A percentile compares a stretch with the other conserved stretches of the same genome.
Evolutionary conservation across 1,139 yeast species (phyloP).

Genomic region (Candida tunisiensis): DNA sequence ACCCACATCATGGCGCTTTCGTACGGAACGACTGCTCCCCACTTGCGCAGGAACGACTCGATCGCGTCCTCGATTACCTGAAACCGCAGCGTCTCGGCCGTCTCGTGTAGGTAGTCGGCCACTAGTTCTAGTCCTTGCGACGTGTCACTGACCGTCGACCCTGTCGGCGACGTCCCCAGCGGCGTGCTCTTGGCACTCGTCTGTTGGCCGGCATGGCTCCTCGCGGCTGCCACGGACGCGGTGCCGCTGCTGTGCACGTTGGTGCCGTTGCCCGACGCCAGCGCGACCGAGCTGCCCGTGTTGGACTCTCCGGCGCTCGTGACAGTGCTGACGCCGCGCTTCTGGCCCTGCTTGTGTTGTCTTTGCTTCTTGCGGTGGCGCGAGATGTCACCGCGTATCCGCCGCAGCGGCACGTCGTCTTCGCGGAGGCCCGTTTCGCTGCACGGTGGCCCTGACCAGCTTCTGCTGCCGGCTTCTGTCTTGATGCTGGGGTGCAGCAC

Average conservation of each 20-base stretch:
- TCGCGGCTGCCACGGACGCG: too few species aligned
- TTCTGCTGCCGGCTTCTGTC: constrained; percentile 30
- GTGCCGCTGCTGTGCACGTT: too few species aligned
- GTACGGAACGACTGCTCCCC: constrained; percentile 67
- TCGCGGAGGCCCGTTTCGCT: constrained; percentile 3
- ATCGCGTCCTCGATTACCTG: constrained; percentile 45
- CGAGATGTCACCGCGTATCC: constrained; percentile 17
- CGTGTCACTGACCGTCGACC: neutral
- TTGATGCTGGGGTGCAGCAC: constrained; percentile 57
- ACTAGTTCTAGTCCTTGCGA: neutral
- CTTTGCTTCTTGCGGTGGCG: constrained; percentile 6
- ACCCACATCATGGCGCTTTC: constrained; percentile 78
- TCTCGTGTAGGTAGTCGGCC: neutral
- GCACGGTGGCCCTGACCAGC: too few species aligned
- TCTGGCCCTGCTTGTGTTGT: too few species aligned
- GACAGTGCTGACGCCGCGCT: neutral
- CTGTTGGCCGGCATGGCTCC: too few species aligned
- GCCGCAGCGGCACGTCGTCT: constrained; percentile 10
- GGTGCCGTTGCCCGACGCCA: neutral
- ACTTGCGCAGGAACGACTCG: constrained; percentile 45
- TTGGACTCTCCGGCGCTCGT: neutral
- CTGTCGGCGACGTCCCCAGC: too few species aligned
- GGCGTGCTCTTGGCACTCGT: too few species aligned
- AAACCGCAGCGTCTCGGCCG: constrained; percentile 13
- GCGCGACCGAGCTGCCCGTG: neutral